phyloP scores from a whole-genome alignment of 2,329 filamentous ascomycete genomes.

The Fonsecaea monophora region DNA sequence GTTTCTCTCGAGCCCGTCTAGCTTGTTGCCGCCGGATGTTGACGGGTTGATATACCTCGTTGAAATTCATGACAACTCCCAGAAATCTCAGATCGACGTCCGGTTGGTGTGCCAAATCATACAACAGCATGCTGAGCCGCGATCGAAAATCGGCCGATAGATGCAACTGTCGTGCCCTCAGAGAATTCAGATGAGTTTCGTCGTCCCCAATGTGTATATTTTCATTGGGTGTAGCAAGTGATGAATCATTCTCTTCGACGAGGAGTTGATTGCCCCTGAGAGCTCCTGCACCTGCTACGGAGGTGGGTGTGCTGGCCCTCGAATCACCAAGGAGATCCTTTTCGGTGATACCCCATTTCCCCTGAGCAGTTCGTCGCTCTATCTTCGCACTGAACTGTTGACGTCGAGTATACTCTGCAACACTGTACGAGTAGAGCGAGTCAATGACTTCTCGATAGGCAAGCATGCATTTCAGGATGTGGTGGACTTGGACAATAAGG shows the following conservation, averaged over 20 bases:
- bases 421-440: slow-evolving; percentile 90
- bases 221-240: slow-evolving; percentile 19
- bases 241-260: slow-evolving; percentile 36
- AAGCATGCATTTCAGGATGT: slow-evolving; percentile 92
- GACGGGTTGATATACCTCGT: slow-evolving; percentile 88
- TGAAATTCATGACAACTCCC: slow-evolving; percentile 98
- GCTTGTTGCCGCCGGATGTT: slow-evolving; percentile 63
- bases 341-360: slow-evolving; percentile 69
- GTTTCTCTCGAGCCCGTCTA: slow-evolving; percentile 40
- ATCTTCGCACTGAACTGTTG: slow-evolving; percentile 81
- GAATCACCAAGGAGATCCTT: slow-evolving; percentile 51
- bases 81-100: slow-evolving; percentile 96
- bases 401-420: slow-evolving; percentile 90
- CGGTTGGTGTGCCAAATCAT: slow-evolving; percentile 89
- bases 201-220: slow-evolving; percentile 42
- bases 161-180: slow-evolving; percentile 74
- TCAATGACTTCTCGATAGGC: slow-evolving; percentile 92
- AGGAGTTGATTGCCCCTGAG: slow-evolving; percentile 21
- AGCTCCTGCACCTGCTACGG: slow-evolving; percentile 15
- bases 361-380: slow-evolving; percentile 69
- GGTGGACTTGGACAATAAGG: slow-evolving; percentile 89
- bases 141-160: slow-evolving; percentile 78
- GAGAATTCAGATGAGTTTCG: slow-evolving; percentile 73
- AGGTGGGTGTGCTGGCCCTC: slow-evolving; percentile 40
- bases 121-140: slow-evolving; percentile 79